A percentile compares a stretch with the other conserved stretches of the same genome.
phyloP scores from a whole-genome alignment of 2,329 filamentous ascomycete species.

The Penicillium palitans region DNA sequence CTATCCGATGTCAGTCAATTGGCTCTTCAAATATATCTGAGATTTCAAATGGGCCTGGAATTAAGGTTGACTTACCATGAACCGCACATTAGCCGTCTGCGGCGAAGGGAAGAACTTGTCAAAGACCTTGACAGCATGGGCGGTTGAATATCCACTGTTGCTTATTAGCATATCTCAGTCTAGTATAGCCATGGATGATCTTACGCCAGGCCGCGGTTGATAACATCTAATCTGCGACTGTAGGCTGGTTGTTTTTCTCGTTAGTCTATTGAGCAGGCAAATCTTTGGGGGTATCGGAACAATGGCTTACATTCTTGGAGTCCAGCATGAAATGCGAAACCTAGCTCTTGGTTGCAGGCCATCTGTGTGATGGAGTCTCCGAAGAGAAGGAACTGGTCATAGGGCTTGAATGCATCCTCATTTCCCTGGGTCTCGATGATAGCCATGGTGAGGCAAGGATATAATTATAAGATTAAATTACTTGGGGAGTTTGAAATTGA shows the following conservation, averaged over 20 bases:
- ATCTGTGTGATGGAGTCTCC: constrained; percentile 86
- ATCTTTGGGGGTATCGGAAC: background rate
- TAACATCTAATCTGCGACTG: constrained; percentile 74
- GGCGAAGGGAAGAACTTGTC: constrained; percentile 70
- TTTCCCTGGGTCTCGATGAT: background rate
- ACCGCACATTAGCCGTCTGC: constrained; percentile 49
- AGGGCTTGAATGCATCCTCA: constrained; percentile 42
- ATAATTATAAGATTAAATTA: background rate
- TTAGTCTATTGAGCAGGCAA: constrained; percentile 11
- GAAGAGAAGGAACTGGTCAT: constrained; percentile 77
- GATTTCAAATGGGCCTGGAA: background rate
- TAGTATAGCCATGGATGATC: constrained; percentile 10
- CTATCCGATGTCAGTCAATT: constrained; percentile 44
- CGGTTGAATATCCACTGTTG: constrained; percentile 74
- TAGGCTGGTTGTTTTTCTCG: constrained; percentile 57
- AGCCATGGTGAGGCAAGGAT: background rate
- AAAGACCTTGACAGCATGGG: constrained; percentile 69
- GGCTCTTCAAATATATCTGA: background rate
- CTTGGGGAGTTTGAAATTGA: background rate
- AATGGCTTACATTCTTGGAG: constrained; percentile 64
- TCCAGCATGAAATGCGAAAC: constrained; percentile 72
- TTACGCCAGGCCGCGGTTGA: constrained; percentile 79
- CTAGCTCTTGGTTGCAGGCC: constrained; percentile 60
- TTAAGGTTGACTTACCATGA: constrained; percentile 40
- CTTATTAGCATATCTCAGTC: background rate